Evolutionary conservation across 2,329 filamentous ascomycete genomes (phyloP).

Genomic region (Neofusicoccum ribis): DNA sequence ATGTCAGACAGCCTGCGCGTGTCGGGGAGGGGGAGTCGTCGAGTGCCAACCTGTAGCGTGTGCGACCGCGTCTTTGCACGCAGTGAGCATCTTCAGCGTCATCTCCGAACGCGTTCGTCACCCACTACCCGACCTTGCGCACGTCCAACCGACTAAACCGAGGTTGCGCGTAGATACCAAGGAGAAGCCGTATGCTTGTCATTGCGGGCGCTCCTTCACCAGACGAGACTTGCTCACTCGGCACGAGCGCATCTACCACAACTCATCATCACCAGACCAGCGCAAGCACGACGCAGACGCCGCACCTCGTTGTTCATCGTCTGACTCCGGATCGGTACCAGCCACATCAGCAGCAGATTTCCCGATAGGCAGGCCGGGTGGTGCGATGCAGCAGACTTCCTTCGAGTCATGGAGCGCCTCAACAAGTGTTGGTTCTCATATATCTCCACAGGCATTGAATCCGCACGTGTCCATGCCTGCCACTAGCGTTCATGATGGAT

Average conservation of each 20-base stretch:
- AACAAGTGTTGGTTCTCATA: background rate
- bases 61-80: slow-evolving; percentile 5
- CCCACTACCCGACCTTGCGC: slow-evolving; percentile 11
- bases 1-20: background rate
- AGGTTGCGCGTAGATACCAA: slow-evolving; percentile 5
- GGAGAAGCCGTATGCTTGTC: slow-evolving; percentile 7
- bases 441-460: background rate
- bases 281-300: background rate
- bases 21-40: background rate
- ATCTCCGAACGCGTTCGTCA: slow-evolving; percentile 26
- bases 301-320: background rate
- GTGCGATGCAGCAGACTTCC: background rate
- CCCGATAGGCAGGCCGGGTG: background rate
- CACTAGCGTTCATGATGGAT: background rate
- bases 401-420: background rate
- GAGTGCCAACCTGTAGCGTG: background rate
- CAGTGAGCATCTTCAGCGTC: slow-evolving; percentile 10
- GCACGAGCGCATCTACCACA: slow-evolving; percentile 23
- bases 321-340: background rate
- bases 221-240: slow-evolving; percentile 3
- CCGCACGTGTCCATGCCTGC: background rate
- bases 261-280: slow-evolving; percentile 18
- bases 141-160: slow-evolving; percentile 24
- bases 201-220: background rate
- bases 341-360: background rate